Evolutionary conservation across 2,329 filamentous ascomycete genomes (phyloP).

Genomic region (Pestalotiopsis sp.): DNA sequence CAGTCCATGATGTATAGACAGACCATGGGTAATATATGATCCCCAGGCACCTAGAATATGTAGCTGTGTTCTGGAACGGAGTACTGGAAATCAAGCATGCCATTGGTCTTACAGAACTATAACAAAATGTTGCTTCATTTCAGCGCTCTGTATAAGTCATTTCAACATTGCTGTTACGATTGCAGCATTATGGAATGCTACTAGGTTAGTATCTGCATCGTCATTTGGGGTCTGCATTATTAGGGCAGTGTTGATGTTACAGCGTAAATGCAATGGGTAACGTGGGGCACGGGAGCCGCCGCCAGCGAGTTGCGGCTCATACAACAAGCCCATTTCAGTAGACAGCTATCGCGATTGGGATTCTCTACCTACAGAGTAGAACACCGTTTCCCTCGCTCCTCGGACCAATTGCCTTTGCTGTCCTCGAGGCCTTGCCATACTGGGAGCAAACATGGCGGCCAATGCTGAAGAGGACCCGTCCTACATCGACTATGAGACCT

Average conservation of each 20-base stretch:
- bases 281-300: neutral
- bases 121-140: too few species aligned
- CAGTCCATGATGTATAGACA: neutral
- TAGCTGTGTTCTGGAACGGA: neutral
- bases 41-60: neutral
- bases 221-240: too few species aligned
- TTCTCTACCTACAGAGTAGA: too few species aligned
- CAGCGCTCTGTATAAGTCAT: too few species aligned
- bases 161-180: too few species aligned
- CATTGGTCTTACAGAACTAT: too few species aligned
- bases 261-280: neutral
- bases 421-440: neutral
- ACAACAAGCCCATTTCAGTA: neutral
- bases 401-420: neutral
- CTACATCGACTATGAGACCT: conserved; percentile 95
- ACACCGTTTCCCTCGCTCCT: neutral
- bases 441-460: conserved; percentile 29
- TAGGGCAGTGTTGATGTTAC: neutral
- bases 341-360: neutral
- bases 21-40: neutral
- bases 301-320: neutral
- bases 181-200: too few species aligned
- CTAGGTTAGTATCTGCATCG: too few species aligned
- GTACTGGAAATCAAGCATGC: neutral
- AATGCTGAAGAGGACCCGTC: conserved; percentile 64